A percentile compares a stretch with the other conserved stretches of the same genome.
phyloP scores from a whole-genome alignment of 495 filamentous ascomycete genomes.

The Tirmania nivea region DNA sequence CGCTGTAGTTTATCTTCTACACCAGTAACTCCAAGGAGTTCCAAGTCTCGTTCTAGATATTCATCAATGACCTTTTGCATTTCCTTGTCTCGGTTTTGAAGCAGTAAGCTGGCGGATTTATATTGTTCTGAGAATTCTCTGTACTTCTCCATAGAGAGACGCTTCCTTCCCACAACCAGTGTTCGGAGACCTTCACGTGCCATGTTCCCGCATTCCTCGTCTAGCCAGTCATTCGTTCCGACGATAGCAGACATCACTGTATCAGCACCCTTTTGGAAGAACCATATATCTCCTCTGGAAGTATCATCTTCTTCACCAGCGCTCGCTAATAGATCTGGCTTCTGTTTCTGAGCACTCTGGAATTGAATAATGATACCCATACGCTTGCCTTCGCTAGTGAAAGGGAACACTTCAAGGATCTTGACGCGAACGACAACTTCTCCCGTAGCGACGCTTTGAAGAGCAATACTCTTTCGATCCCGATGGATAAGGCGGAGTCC shows the following conservation, averaged over 20 bases:
- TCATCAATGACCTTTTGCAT: constrained; percentile 62
- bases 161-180: constrained; percentile 76
- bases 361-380: constrained; percentile 98
- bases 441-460: constrained; percentile 60
- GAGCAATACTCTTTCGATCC: constrained; percentile 60
- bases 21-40: constrained; percentile 86
- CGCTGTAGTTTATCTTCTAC: constrained; percentile 92
- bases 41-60: constrained; percentile 70
- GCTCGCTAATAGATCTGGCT: constrained; percentile 22
- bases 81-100: constrained; percentile 54
- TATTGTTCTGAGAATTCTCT: constrained; percentile 53
- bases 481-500: constrained; percentile 68
- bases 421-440: constrained; percentile 62
- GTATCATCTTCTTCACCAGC: constrained; percentile 19
- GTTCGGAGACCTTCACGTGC: constrained; percentile 88
- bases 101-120: constrained; percentile 54
- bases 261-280: constrained; percentile 96
- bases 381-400: constrained; percentile 89
- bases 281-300: constrained; percentile 64
- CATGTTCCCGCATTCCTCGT: constrained; percentile 98
- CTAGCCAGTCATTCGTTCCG: constrained; percentile 88
- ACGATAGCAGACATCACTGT: constrained; percentile 94
- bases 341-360: not conserved
- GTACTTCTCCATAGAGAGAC: constrained; percentile 53
- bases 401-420: constrained; percentile 88